Percentiles rank a stretch among this genome's conserved stretches.
These are phyloP conservation scores for Penicillium daleae DNA, from an alignment of 495 filamentous ascomycete species.

Conservation along the genomic window DNA sequence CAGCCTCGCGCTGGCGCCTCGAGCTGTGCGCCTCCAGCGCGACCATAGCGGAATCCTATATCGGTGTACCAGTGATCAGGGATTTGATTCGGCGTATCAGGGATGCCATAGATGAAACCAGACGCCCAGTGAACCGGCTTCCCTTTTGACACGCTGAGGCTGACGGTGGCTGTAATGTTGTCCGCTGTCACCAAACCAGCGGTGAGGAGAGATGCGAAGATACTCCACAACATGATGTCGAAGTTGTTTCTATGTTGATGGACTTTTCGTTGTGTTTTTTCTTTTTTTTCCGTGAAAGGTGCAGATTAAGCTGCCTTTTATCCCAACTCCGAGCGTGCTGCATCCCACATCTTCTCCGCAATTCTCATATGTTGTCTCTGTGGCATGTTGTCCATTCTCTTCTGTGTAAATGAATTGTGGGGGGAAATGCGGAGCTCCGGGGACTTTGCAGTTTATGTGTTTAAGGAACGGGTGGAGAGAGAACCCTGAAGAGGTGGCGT, in stretches of 20 bases:
- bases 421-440: conserved; percentile 14
- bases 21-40: conserved; percentile 30
- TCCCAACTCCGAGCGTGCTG: background rate
- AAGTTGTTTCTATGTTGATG: background rate
- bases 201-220: conserved; percentile 6
- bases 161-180: conserved; percentile 20
- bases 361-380: background rate
- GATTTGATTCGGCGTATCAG: conserved; percentile 33
- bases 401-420: background rate
- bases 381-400: background rate
- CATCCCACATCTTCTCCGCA: conserved; percentile 4
- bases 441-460: background rate
- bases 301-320: conserved; percentile 6
- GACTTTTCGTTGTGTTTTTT: background rate
- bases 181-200: conserved; percentile 12
- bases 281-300: background rate
- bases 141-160: conserved; percentile 15
- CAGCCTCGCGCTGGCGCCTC: conserved; percentile 24
- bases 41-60: conserved; percentile 25
- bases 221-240: background rate
- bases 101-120: conserved; percentile 42
- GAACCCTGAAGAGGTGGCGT: background rate
- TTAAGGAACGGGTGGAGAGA: background rate
- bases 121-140: conserved; percentile 30
- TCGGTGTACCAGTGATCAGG: conserved; percentile 32